Evolutionary conservation across 2,329 filamentous ascomycete species (phyloP).

Genomic region (Nigrospora osmanthi): DNA sequence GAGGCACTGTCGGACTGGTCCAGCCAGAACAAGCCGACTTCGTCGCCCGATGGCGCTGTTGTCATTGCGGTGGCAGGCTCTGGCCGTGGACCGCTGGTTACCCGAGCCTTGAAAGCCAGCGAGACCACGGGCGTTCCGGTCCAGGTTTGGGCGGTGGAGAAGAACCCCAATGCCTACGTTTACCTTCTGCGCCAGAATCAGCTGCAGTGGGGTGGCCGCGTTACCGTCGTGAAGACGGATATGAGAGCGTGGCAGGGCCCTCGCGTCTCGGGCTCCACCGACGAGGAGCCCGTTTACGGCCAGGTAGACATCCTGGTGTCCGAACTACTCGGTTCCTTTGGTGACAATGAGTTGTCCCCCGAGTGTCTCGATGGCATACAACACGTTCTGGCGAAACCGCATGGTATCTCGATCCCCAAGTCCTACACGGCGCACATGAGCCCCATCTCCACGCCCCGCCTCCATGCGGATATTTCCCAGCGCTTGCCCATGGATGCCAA

Average conservation of each 20-base stretch:
- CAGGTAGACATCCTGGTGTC: constrained; percentile 90
- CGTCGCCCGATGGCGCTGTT: constrained; percentile 61
- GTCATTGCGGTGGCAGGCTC: constrained; percentile 90
- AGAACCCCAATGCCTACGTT: constrained; percentile 97
- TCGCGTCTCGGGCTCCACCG: constrained; percentile 33
- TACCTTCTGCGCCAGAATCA: constrained; percentile 82
- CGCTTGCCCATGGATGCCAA: constrained; percentile 54
- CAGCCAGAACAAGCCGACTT: constrained; percentile 63
- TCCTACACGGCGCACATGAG: constrained; percentile 91
- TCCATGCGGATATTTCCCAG: constrained; percentile 71
- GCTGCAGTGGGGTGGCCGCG: constrained; percentile 68
- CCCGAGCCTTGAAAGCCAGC: constrained; percentile 76
- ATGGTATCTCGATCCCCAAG: constrained; percentile 88
- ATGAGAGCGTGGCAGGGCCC: constrained; percentile 97
- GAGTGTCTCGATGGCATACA: constrained; percentile 96
- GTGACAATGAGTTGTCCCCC: constrained; percentile 92
- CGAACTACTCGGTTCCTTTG: constrained; percentile 90
- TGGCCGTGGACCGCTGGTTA: constrained; percentile 86
- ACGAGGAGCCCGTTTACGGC: constrained; percentile 41
- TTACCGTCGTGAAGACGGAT: constrained; percentile 88
- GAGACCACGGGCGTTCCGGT: constrained; percentile 68
- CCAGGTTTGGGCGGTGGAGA: constrained; percentile 88
- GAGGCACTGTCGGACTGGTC: constrained; percentile 78
- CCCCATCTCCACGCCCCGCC: constrained; percentile 81
- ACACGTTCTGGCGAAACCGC: constrained; percentile 66